Evolutionary conservation across 768 basidiomycete species (phyloP).

Genomic region (Mycena chlorophos): DNA sequence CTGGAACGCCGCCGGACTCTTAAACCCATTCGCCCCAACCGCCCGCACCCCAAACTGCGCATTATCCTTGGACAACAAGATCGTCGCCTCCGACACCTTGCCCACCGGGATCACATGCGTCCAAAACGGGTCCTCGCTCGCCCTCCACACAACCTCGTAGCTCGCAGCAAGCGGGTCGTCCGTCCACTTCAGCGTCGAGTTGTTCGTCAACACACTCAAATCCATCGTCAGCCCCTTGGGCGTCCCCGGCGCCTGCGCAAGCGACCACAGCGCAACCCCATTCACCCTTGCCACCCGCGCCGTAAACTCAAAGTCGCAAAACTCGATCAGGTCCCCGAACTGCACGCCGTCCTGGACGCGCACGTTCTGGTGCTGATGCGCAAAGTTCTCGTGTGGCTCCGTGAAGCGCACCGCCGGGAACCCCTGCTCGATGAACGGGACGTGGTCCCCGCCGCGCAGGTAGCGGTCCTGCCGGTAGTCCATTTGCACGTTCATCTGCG

Average conservation of each 20-base stretch:
- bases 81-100: slow-evolving; percentile 39
- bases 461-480: slow-evolving; percentile 55
- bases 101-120: slow-evolving; percentile 52
- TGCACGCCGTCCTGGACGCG: slow-evolving; percentile 52
- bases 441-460: slow-evolving; percentile 57
- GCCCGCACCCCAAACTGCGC: slow-evolving; percentile 50
- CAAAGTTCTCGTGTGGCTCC: slow-evolving; percentile 57
- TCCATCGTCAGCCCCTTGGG: slow-evolving; percentile 49
- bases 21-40: slow-evolving; percentile 52
- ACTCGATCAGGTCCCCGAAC: slow-evolving; percentile 56
- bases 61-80: slow-evolving; percentile 52
- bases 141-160: slow-evolving; percentile 55
- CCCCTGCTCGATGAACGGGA: slow-evolving; percentile 49
- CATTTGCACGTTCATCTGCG: slow-evolving; percentile 51
- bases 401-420: slow-evolving; percentile 58
- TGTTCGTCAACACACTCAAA: slow-evolving; percentile 51
- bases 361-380: slow-evolving; percentile 58
- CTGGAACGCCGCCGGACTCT: slow-evolving; percentile 51
- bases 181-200: slow-evolving; percentile 52
- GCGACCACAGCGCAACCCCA: slow-evolving; percentile 52
- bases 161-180: slow-evolving; percentile 42
- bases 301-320: slow-evolving; percentile 55
- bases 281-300: slow-evolving; percentile 53
- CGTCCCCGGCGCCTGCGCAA: slow-evolving; percentile 56
- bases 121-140: slow-evolving; percentile 49